Evolutionary conservation across 129 eudicot species (phyloP), one percentile per base, ranked within the genome.

Genomic region (Silybum marianum): DNA sequence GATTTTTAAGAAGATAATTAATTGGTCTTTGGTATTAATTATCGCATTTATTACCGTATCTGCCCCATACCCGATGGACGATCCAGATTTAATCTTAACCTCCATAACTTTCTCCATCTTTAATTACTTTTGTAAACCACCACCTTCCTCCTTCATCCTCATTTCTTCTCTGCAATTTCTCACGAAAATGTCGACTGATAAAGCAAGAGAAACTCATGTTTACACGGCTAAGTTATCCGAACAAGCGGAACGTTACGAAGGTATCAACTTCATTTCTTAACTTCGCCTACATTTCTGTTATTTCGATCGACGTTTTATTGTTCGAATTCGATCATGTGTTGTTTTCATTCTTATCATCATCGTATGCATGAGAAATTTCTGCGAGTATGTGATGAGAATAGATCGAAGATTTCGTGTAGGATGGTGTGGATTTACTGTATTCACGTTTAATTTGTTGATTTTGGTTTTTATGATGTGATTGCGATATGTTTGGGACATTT

Each of bases 161-260:
- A 24, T 48, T 74, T 51, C 14, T 66, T 74, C 25, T 26, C 78
- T 74, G 75, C 7, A 72, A 72, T 72, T 38, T 38, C 68, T 25
- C 24, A 25, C 24, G 9, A 88, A 77, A 87, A 90, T 93, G 95
- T 76, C 96, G 78, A 77, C 87, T 8, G 93, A 92, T 3, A 90
- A 88, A 80, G 95, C 90, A 74, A 87, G 97, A 84, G 93, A 88
- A 72, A 88, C 87, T 74, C 97, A 90, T 77, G 97, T 93, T 44
- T 93, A 89, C 93, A 40, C 88, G 89, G 97, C 97, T 60, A 92
- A 92, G 88, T 88, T 90, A 69, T 85, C 94, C 23, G 97, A 92
- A 84, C 97, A 93, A 84, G 97, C 97, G 26, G 95, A 93, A 77
- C 97, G 96, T 71, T 93, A 90, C 42, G 93, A 90, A 51, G 97